Evolutionary conservation across 345 rosid species (phyloP).

Genomic region (Pistacia atlantica): DNA sequence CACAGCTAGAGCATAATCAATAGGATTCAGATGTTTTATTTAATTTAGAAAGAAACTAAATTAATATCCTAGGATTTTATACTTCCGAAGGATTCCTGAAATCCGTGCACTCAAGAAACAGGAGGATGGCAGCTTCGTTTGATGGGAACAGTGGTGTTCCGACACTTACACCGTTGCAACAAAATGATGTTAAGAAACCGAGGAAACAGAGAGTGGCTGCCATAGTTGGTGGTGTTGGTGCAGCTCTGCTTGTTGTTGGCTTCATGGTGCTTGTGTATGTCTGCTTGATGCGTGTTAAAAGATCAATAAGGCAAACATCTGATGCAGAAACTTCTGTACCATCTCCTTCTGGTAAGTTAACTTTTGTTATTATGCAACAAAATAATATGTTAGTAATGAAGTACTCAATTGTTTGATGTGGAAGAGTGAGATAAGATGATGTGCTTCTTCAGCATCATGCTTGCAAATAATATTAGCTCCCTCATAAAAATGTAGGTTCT

Average conservation of each 20-base stretch:
- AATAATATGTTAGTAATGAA: not conserved
- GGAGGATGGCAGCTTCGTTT: constrained; percentile 31
- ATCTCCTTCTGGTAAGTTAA: constrained; percentile 38
- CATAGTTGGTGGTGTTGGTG: constrained; percentile 39
- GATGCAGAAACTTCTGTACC: constrained; percentile 37
- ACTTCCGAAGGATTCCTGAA: constrained; percentile 30
- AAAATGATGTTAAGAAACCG: constrained; percentile 29
- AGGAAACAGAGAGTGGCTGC: constrained; percentile 39
- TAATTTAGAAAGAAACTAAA: not conserved
- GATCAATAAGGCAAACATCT: constrained; percentile 29
- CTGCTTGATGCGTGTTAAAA: constrained; percentile 43
- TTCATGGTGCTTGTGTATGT: constrained; percentile 36
- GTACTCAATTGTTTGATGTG: not conserved
- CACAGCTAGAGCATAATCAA: not conserved
- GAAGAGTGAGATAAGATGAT: not conserved
- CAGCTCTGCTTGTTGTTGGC: constrained; percentile 39
- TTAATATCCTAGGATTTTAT: constrained; percentile 19
- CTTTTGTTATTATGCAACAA: not conserved
- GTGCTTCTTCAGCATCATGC: not conserved
- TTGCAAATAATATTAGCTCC: not conserved
- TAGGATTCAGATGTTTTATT: not conserved
- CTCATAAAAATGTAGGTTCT: not conserved
- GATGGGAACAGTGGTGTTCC: constrained; percentile 34
- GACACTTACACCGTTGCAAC: constrained; percentile 40
- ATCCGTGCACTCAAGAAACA: constrained; percentile 26